These are phyloP conservation scores for Dryadomyces sulphureus DNA, from an alignment of 2,329 filamentous ascomycete species.

Conservation along the genomic window DNA sequence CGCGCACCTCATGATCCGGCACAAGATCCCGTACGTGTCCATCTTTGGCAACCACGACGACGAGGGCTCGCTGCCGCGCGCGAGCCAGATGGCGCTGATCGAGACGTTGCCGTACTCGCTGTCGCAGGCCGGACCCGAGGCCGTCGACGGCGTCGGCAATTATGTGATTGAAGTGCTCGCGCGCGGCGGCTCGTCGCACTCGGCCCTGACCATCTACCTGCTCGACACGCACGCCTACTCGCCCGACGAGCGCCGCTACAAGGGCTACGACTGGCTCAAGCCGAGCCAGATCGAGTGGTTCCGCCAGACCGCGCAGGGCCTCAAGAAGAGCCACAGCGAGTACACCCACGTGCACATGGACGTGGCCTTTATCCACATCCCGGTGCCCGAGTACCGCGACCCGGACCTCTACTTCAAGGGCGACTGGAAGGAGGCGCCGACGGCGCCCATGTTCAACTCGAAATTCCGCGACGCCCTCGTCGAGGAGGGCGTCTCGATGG, in stretches of 20 bases:
- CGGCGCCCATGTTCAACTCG: constrained; percentile 77
- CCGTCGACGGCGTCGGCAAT: constrained; percentile 84
- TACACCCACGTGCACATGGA: constrained; percentile 92
- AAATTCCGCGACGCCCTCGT: constrained; percentile 85
- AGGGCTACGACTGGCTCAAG: constrained; percentile 98
- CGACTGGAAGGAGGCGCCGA: constrained; percentile 67
- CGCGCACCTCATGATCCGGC: constrained; percentile 66
- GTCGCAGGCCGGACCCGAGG: constrained; percentile 66
- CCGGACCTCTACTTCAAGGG: constrained; percentile 47
- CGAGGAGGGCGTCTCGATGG: constrained; percentile 70
- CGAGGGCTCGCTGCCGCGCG: constrained; percentile 65
- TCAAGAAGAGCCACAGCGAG: constrained; percentile 65
- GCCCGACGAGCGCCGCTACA: constrained; percentile 72
- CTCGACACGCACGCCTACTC: constrained; percentile 88
- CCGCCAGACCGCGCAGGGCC: constrained; percentile 53
- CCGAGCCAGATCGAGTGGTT: constrained; percentile 93
- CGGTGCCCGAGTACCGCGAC: constrained; percentile 73
- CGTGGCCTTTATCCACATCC: constrained; percentile 94
- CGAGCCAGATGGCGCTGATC: constrained; percentile 70
- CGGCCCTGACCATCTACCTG: constrained; percentile 85
- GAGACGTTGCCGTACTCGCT: constrained; percentile 81
- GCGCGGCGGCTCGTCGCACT: constrained; percentile 65
- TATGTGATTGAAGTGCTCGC: constrained; percentile 86
- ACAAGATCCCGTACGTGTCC: constrained; percentile 76
- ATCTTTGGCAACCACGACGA: constrained; percentile 99